phyloP scores from a whole-genome alignment of 2,329 filamentous ascomycete species.

The Basipetospora chlamydospora region DNA sequence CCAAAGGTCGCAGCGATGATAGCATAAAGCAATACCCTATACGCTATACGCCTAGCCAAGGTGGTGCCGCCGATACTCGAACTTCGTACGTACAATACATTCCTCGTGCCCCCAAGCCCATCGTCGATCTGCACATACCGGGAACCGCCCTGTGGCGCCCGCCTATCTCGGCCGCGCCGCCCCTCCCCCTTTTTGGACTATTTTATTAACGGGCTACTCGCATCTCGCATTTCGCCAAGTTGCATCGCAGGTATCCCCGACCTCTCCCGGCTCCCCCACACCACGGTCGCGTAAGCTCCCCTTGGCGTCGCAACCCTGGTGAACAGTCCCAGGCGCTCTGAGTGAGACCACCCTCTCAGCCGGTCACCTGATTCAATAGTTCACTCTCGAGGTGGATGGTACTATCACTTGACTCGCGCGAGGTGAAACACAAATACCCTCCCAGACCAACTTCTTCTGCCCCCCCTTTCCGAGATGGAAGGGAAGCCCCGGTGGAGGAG shows the following conservation, averaged over 20 bases:
- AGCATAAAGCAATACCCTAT: too few relatives aligned
- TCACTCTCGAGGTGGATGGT: neutral
- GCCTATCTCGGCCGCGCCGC: too few relatives aligned
- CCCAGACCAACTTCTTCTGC: neutral
- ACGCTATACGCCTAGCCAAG: too few relatives aligned
- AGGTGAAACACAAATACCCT: slow-evolving; percentile 5
- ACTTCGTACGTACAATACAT: too few relatives aligned
- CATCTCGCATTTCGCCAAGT: neutral
- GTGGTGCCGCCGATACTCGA: too few relatives aligned
- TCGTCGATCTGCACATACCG: too few relatives aligned
- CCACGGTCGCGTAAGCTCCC: neutral
- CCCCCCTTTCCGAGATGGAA: neutral
- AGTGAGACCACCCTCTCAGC: neutral
- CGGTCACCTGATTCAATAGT: slow-evolving; percentile 3
- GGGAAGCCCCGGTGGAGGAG: neutral
- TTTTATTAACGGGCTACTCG: neutral
- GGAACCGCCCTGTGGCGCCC: too few relatives aligned
- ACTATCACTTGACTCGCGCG: slow-evolving; percentile 5
- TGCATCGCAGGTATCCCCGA: neutral
- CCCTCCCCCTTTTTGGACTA: neutral
- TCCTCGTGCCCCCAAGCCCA: too few relatives aligned
- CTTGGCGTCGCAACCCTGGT: neutral
- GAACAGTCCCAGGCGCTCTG: neutral
- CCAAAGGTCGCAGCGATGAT: too few relatives aligned
- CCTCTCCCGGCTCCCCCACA: neutral